Evolutionary conservation across 73 alveolate genomes (phyloP).

Genomic region (Chromera velia): DNA sequence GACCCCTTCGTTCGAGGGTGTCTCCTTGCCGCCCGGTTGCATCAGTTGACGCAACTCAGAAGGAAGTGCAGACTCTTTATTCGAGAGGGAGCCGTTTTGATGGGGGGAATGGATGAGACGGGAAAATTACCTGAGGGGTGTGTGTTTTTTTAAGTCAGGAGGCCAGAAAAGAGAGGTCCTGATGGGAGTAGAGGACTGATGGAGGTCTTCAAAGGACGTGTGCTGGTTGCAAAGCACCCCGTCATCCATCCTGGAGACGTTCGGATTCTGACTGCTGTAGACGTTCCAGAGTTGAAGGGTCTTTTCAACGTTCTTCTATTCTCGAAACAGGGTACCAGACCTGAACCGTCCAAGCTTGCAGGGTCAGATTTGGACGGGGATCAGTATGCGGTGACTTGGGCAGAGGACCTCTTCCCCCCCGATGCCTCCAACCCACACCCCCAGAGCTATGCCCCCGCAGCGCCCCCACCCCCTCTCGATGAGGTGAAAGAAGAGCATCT

Average conservation of each 20-base stretch:
- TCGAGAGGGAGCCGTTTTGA: constrained; percentile 53
- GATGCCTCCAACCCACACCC: constrained; percentile 8
- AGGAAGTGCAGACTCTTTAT: constrained; percentile 54
- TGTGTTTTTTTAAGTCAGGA: constrained; percentile 50
- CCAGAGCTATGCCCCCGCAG: constrained; percentile 9
- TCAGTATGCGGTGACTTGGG: constrained; percentile 66
- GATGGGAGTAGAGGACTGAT: no score
- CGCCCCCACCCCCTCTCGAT: constrained; percentile 36
- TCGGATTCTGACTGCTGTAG: constrained; percentile 59
- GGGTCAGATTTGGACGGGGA: constrained; percentile 88
- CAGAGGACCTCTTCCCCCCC: constrained; percentile 25
- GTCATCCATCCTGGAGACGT: constrained; percentile 83
- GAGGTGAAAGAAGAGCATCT: constrained; percentile 27
- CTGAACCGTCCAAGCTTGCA: constrained; percentile 60
- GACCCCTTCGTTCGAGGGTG: constrained; percentile 53
- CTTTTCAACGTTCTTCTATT: constrained; percentile 68
- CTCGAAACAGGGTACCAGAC: constrained; percentile 61
- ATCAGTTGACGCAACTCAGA: constrained; percentile 43
- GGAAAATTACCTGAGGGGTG: constrained; percentile 56
- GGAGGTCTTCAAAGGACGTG: constrained; percentile 44
- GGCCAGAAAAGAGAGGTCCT: constrained; percentile 12
- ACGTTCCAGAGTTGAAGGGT: constrained; percentile 55
- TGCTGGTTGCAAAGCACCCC: constrained; percentile 72
- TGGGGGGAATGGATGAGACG: constrained; percentile 72
- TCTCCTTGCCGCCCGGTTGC: constrained; percentile 12